Conservation (phyloP, 352 stramenopile species). For the Lagenidium giganteum region DNA sequence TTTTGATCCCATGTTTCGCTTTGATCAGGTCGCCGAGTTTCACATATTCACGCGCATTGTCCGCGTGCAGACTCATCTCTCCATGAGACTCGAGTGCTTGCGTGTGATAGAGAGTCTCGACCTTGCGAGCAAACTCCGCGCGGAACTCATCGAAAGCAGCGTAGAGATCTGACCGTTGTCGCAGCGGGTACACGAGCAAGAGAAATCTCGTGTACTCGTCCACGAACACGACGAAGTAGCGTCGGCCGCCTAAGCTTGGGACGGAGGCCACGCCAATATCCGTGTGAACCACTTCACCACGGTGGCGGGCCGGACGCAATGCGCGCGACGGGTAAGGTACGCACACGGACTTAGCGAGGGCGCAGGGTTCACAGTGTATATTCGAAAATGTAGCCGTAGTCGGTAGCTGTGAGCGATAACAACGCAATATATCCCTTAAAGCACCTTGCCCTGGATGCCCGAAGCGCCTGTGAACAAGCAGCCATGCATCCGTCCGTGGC, state of each 20-base stretch:
- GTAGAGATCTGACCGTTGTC: slow-evolving; percentile 1
- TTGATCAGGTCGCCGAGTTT: slow-evolving; percentile 2
- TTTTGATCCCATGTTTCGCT: slow-evolving; percentile 2
- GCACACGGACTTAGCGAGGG: too few species aligned
- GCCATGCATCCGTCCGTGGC: slow-evolving; percentile 7
- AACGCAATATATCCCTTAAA: too few species aligned
- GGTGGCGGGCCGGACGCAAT: slow-evolving; percentile 5
- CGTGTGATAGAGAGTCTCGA: too few species aligned
- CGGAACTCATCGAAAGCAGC: slow-evolving; percentile 6
- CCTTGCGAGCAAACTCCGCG: too few species aligned
- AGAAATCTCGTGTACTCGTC: slow-evolving; percentile 14
- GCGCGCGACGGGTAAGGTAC: too few species aligned
- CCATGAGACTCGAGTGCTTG: too few species aligned
- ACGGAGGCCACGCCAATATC: slow-evolving; percentile 12
- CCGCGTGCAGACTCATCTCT: too few species aligned
- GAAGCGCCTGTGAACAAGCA: slow-evolving; percentile 8
- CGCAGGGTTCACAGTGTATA: too few species aligned
- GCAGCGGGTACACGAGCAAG: slow-evolving; percentile 3
- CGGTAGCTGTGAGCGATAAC: too few species aligned
- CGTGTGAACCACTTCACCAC: slow-evolving; percentile 8
- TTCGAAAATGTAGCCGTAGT: too few species aligned
- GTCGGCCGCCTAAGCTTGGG: slow-evolving; percentile 3
- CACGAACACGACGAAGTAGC: slow-evolving; percentile 13
- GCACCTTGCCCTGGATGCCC: slow-evolving; percentile 6
- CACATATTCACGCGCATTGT: slow-evolving; percentile 14